These are phyloP conservation scores for Aleurites moluccanus DNA, from an alignment of 441 rosid species.

Conservation along the genomic window DNA sequence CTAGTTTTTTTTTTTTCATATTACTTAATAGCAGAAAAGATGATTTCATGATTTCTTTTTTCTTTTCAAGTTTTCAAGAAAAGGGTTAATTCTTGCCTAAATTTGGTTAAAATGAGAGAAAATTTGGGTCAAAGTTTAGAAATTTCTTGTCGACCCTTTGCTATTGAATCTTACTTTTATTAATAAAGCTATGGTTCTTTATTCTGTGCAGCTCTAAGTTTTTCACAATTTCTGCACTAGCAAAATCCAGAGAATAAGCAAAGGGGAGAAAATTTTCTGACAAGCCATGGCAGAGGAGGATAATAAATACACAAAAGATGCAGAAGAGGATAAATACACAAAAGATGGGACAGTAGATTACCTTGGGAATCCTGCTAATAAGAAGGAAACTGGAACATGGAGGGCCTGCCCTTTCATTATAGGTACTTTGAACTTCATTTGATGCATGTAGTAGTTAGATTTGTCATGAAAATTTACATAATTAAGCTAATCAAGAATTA, in stretches of 20 bases:
- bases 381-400: slow-evolving; percentile 80
- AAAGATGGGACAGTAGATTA: slow-evolving; percentile 84
- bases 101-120: not conserved
- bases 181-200: not conserved
- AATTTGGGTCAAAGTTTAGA: not conserved
- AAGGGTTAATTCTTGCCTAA: not conserved
- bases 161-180: not conserved
- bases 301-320: no score
- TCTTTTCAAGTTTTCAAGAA: not conserved
- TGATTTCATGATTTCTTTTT: no score
- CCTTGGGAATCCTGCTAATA: slow-evolving; percentile 63
- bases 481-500: not conserved
- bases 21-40: not conserved
- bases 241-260: not conserved
- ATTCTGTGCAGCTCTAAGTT: not conserved
- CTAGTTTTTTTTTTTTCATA: not conserved
- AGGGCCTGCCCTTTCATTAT: slow-evolving; percentile 86
- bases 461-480: not conserved
- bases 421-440: slow-evolving; percentile 23
- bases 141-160: not conserved
- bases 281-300: slow-evolving; percentile 36
- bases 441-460: no score
- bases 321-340: slow-evolving; percentile 59
- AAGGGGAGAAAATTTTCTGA: not conserved
- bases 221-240: not conserved